Conservation (phyloP, 192 early-diverging fungal species). For the Coemansia sp. region DNA sequence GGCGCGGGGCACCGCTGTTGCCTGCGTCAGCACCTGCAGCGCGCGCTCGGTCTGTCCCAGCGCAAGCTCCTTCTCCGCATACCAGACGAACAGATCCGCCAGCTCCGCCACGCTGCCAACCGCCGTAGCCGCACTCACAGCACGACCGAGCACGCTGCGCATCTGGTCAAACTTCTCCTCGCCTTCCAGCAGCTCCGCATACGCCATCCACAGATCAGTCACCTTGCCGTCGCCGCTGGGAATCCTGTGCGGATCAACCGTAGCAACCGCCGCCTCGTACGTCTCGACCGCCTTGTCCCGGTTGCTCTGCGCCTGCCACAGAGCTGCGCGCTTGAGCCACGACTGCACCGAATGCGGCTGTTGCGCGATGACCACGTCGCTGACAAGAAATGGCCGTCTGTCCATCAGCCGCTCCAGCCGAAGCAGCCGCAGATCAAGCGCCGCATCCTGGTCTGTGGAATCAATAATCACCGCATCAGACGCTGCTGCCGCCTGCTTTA, state of each 20-base stretch:
- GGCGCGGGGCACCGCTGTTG: slow-evolving; percentile 64
- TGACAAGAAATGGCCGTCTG: slow-evolving; percentile 88
- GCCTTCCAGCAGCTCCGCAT: slow-evolving; percentile 69
- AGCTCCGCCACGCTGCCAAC: slow-evolving; percentile 81
- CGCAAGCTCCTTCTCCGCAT: slow-evolving; percentile 83
- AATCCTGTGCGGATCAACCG: slow-evolving; percentile 72
- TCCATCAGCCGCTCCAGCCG: slow-evolving; percentile 92
- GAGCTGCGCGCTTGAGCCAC: slow-evolving; percentile 84
- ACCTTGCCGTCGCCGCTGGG: slow-evolving; percentile 76
- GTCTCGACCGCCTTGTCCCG: slow-evolving; percentile 10
- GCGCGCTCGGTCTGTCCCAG: slow-evolving; percentile 69
- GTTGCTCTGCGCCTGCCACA: slow-evolving; percentile 49
- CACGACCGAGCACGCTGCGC: slow-evolving; percentile 81
- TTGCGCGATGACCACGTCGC: slow-evolving; percentile 87
- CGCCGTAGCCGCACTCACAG: slow-evolving; percentile 64
- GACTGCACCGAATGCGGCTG: slow-evolving; percentile 88
- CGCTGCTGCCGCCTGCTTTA: slow-evolving; percentile 50
- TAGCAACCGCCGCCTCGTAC: slow-evolving; percentile 62
- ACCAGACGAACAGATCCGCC: slow-evolving; percentile 87
- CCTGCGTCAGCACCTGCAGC: slow-evolving; percentile 79
- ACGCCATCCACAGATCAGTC: slow-evolving; percentile 79
- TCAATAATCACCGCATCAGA: slow-evolving; percentile 48
- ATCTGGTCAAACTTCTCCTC: slow-evolving; percentile 39
- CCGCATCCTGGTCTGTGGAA: slow-evolving; percentile 32
- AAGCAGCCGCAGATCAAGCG: slow-evolving; percentile 80